A percentile compares a stretch with the other conserved stretches of the same genome.
Evolutionary conservation across 768 basidiomycete species (phyloP).

Genomic region (Russula brevipes): DNA sequence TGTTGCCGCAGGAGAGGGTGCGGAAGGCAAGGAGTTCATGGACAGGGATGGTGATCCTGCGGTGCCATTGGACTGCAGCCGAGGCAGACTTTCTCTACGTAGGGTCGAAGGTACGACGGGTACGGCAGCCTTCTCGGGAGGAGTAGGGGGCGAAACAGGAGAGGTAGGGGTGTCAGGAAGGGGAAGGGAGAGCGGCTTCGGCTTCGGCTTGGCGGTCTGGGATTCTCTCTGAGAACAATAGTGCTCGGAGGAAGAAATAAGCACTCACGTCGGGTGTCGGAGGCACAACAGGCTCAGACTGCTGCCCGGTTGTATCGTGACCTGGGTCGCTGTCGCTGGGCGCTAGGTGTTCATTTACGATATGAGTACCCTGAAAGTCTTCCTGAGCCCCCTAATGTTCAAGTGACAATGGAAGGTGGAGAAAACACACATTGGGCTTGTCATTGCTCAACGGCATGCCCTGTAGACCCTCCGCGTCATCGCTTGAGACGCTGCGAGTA

Average conservation of each 20-base stretch:
- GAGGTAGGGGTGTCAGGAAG: conserved; percentile 15
- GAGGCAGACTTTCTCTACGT: conserved; percentile 19
- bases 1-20: conserved; percentile 22
- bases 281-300: neutral
- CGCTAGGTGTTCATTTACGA: conserved; percentile 12
- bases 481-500: neutral
- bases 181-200: conserved; percentile 8
- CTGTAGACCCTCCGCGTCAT: neutral
- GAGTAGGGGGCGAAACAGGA: conserved; percentile 15
- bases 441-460: neutral
- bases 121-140: conserved; percentile 9
- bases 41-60: conserved; percentile 23
- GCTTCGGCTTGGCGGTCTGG: neutral
- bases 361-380: neutral
- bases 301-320: neutral
- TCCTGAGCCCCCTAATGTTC: conserved; percentile 2
- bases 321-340: neutral
- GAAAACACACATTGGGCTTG: conserved; percentile 5
- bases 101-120: neutral
- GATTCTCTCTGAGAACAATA: neutral
- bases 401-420: neutral
- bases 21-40: conserved; percentile 17
- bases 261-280: neutral
- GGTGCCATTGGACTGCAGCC: conserved; percentile 12
- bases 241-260: neutral